These are phyloP conservation scores for Lactarius quietus DNA, from an alignment of 768 basidiomycete genomes.

Conservation along the genomic window DNA sequence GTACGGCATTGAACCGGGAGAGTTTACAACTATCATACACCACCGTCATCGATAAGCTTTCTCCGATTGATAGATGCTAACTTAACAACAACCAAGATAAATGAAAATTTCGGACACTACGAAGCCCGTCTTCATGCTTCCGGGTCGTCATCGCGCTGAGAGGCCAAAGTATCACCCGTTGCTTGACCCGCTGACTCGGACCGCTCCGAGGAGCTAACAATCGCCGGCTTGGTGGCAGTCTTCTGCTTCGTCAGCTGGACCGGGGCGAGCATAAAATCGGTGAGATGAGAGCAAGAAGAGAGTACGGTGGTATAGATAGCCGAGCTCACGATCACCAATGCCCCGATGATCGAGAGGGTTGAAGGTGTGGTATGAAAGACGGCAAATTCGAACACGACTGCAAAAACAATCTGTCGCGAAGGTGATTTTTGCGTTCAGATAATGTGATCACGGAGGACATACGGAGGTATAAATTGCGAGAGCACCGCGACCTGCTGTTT, in stretches of 20 bases:
- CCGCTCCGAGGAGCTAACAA: conserved; percentile 7
- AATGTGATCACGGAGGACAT: not conserved
- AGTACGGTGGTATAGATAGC: conserved; percentile 66
- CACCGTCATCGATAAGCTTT: not conserved
- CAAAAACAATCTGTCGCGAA: conserved; percentile 42
- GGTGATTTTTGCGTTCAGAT: not conserved
- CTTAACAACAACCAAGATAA: too few relatives aligned
- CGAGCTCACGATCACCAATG: conserved; percentile 56
- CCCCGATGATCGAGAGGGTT: conserved; percentile 56
- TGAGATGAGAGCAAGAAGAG: conserved; percentile 12
- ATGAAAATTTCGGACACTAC: not conserved
- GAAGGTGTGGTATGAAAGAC: conserved; percentile 63
- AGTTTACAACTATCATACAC: not conserved
- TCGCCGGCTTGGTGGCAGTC: conserved; percentile 3
- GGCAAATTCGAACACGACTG: conserved; percentile 57
- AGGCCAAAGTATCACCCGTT: not conserved
- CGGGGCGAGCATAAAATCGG: not conserved
- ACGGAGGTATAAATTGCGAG: conserved; percentile 56
- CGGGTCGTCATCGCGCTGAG: not conserved
- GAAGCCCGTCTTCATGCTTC: not conserved
- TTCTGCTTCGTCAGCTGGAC: conserved; percentile 12
- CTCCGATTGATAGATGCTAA: too few relatives aligned
- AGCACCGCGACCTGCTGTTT: conserved; percentile 60
- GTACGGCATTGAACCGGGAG: not conserved
- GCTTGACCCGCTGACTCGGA: too few relatives aligned